Evolutionary conservation across 2,329 filamentous ascomycete species (phyloP), one percentile per base, ranked within the genome.

Genomic region (Fusarium continuum): DNA sequence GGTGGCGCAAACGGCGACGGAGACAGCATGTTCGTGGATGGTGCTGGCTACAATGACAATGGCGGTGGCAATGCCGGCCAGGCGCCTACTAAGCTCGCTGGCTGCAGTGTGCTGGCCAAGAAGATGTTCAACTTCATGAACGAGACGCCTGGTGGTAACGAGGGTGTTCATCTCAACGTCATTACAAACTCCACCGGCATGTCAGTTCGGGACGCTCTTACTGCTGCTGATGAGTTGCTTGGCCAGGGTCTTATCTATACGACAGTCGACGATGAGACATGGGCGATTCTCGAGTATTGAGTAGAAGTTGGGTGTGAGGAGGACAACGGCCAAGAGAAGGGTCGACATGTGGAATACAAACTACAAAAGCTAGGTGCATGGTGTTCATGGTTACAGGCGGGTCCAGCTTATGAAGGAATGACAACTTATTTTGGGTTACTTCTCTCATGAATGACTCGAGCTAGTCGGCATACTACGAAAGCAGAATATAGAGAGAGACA

Each of bases 191-290:
- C 84, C 55, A 81, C 89, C 16, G 82, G 85, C 8, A 78, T 97
- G 77, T 82, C 89, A 8, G 78, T 88, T 25, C 82, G 82, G 22
- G 91, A 96, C 39, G 90, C 95, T 13, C 80, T 88, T 68, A 86
- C 84, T 47, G 93, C 88, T n/a, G 87, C 91, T 9, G 92, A 97
- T 69, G 93, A 98, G 77, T 77, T 99, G 72, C 77, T 92, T 36
- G 82, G 82, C 3, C 78, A 86, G 51, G 92, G 93, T 25, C 74
- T 92, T 69, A 91, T 97, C 65, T 99, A 92, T 78, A 92, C 92
- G 23, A 99, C 96, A 9, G 85, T 96, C 7, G 93, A 98, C 77
- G 94, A 98, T 72, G 85, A 91, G 76, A 98, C 94, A 1, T 98
- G 91, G 89, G 92, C 92, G 36, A 81, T 96, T 63, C 80, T 97